phyloP scores from a whole-genome alignment of 2,329 filamentous ascomycete species.

The Exophiala aquamarina region DNA sequence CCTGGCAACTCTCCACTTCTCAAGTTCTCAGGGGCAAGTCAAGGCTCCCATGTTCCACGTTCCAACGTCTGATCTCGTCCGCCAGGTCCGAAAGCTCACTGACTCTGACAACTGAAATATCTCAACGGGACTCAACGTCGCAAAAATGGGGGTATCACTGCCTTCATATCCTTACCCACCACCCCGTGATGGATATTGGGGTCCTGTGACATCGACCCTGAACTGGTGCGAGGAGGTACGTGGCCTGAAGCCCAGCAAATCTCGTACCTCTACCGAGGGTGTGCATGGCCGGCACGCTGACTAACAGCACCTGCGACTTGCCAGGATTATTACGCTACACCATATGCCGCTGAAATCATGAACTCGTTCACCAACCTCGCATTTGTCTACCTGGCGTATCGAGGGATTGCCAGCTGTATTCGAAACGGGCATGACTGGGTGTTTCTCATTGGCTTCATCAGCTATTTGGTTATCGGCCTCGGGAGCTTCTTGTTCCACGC shows the following conservation, averaged over 20 bases:
- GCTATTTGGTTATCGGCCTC: constrained; percentile 51
- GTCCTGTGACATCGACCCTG: constrained; percentile 13
- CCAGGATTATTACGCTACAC: constrained; percentile 7
- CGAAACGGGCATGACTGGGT: constrained; percentile 71
- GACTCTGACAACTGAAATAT: no score
- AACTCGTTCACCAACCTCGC: constrained; percentile 79
- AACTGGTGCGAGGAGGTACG: constrained; percentile 15
- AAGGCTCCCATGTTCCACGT: no score
- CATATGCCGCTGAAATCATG: constrained; percentile 57
- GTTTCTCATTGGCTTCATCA: constrained; percentile 63
- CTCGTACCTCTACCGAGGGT: no score
- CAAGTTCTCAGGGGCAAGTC: no score
- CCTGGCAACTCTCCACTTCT: no score
- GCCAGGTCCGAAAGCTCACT: no score
- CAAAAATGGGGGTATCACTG: not conserved
- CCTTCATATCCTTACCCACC: constrained; percentile 11
- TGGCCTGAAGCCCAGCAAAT: no score
- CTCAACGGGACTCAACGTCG: no score
- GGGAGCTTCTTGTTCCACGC: constrained; percentile 54
- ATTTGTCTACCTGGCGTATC: constrained; percentile 74
- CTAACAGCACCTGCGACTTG: not conserved
- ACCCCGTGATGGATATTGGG: constrained; percentile 10
- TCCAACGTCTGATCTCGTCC: no score
- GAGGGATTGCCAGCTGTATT: constrained; percentile 71
- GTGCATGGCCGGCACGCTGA: no score